Evolutionary conservation across 192 early-diverging fungal species (phyloP), one percentile per base, ranked within the genome.

Genomic region (Allomyces arbusculus): DNA sequence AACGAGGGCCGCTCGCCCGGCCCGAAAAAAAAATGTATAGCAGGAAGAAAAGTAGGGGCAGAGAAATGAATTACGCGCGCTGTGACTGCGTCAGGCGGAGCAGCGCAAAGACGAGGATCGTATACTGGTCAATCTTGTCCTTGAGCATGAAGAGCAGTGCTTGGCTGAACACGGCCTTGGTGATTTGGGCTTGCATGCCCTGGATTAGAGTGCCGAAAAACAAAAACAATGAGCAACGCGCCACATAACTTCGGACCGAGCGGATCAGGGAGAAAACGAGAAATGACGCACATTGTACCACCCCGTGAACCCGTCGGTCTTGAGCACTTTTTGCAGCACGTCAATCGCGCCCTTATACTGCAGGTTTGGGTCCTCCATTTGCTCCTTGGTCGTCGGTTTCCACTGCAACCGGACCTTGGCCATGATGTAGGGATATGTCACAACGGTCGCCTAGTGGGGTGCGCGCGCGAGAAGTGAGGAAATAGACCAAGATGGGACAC

Each of bases 161-260:
- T 73, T 99, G 96, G 10, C 91, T 91, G 65, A 99, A 77, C n/a
- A 99, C 96, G n/a, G 93, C 96, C 80, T 99, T 99, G 70, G 86
- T 79, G 67, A 99, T 94, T 79, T 99, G 96, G 11, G 93, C 83
- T 76, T 88, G 83, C 89, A 99, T 94, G 40, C 96, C 96, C 86
- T 91, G 66, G 23, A 65, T 65, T 62, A 61, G 28, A 55, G 19
- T 16, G 55, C 62, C 0, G 33, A 40, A 3, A 40, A 40, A 61
- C n/a, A 11, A 62, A 33, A 65, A 25, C 4, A 64, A 65, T 66
- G 64, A 66, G 50, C 62, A 69, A 76, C 28, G 26, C 25, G 26
- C 22, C 23, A 10, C 22, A 10, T 63, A 65, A 22, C 45, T 23
- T 68, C 33, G 33, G 33, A 8, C 33, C 33, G 33, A 40, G 33